These are phyloP conservation scores for Cryptococcus sp. DNA, from an alignment of 1,284 basidiomycete species.

Conservation along the genomic window DNA sequence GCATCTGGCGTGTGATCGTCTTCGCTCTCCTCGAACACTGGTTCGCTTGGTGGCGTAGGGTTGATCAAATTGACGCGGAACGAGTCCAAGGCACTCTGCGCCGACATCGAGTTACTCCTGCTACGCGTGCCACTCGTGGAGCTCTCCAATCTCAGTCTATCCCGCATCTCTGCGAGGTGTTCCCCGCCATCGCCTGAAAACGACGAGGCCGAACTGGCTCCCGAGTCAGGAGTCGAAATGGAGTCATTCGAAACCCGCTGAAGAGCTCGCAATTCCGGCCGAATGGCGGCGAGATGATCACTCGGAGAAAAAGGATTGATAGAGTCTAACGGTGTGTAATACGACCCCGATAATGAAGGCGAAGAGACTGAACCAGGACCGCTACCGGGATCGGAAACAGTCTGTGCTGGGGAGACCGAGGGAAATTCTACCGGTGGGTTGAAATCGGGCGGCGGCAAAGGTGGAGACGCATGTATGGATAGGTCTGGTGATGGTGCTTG, in stretches of 20 bases:
- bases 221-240: constrained; percentile 14
- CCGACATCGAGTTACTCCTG: constrained; percentile 11
- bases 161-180: constrained; percentile 36
- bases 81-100: constrained; percentile 1
- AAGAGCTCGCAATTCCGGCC: constrained; percentile 30
- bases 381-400: constrained; percentile 18
- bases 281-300: constrained; percentile 5
- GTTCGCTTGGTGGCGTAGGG: constrained; percentile 31
- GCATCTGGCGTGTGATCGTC: constrained; percentile 11
- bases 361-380: constrained; percentile 11
- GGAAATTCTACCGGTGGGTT: constrained; percentile 42
- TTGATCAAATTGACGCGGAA: constrained; percentile 23
- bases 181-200: constrained; percentile 29
- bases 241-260: constrained; percentile 40
- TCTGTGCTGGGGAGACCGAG: constrained; percentile 16
- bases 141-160: constrained; percentile 20
- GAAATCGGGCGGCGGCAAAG: constrained; percentile 39
- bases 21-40: constrained; percentile 10
- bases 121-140: constrained; percentile 8
- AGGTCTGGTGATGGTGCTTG: too few species aligned
- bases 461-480: constrained; percentile 16
- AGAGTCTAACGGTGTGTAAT: too few species aligned
- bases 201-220: constrained; percentile 13
- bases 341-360: not conserved
- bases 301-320: not conserved